Conservation (phyloP, 257 asterid genomes). For the Fraxinus excelsior region DNA sequence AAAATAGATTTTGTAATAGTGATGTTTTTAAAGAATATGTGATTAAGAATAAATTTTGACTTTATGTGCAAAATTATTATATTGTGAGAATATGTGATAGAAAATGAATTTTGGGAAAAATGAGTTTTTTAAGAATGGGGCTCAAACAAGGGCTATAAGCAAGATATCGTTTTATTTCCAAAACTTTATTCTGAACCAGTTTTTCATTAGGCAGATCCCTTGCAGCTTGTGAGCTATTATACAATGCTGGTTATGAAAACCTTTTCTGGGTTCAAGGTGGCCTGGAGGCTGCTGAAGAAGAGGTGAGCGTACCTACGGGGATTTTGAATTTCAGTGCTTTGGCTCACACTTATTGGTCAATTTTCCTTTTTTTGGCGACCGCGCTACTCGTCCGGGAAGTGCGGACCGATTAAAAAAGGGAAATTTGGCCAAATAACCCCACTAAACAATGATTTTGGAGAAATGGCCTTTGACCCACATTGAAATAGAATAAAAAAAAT, state of each 20-base stretch:
- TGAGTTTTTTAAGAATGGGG: too few species aligned
- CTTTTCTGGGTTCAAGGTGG: slow-evolving; percentile 96
- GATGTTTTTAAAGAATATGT: too few species aligned
- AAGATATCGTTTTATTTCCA: background rate
- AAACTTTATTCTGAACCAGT: slow-evolving; percentile 29
- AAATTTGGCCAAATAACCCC: too few species aligned
- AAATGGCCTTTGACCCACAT: too few species aligned
- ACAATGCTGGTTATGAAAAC: slow-evolving; percentile 77
- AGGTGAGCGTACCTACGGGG: slow-evolving; percentile 43
- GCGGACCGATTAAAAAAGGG: too few species aligned
- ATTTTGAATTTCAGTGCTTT: background rate
- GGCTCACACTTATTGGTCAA: background rate
- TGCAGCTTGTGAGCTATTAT: slow-evolving; percentile 92
- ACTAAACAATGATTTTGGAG: too few species aligned
- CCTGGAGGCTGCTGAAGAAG: slow-evolving; percentile 89
- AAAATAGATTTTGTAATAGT: too few species aligned
- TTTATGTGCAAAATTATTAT: too few species aligned
- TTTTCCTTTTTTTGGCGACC: slow-evolving; percentile 11
- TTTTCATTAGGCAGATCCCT: slow-evolving; percentile 80
- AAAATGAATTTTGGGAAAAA: too few species aligned
- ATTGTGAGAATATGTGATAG: background rate
- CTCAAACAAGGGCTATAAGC: background rate
- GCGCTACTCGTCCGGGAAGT: too few species aligned
- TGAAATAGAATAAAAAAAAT: too few species aligned
- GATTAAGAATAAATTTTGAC: too few species aligned